Base-by-base conservation (phyloP, 805 yeast genomes). In the Suhomyces sp. region DNA sequence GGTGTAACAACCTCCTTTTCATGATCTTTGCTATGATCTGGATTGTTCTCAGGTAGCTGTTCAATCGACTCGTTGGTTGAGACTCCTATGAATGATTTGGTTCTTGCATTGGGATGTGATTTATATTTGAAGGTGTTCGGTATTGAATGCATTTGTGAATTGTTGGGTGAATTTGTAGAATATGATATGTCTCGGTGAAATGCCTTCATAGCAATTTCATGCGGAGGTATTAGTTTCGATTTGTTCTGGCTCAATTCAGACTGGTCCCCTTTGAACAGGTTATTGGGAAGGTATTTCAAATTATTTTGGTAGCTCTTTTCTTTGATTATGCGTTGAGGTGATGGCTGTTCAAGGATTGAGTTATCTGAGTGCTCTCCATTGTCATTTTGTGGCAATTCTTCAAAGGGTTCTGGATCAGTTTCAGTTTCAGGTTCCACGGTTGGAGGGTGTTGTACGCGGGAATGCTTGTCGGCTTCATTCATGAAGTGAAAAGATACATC, bases 61-160 rank as follows among this genome's bases (percentile, higher is more conserved):
- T 22, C 41, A 9, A 13, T 37, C 3, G 41, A 37, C 21, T 46
- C 41, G 41, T 33, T 19, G 6, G 51, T 43, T 9, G 52, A 35
- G 4, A 35, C 52, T 19, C 71, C 72, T 9, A 72, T 59, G n/a
- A 57, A 59, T 6, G 59, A 51, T 55, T 72, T 75, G 1, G 79
- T 70, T 50, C 63, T 68, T 20, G 79, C 79, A 53, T 73, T 75
- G 5, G 78, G 78, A 54, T 72, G 76, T n/a, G 75, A 67, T 55
- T 73, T 75, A 52, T 73, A 68, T 53, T 73, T 70, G 65, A 75
- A 75, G 1, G 79, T 75, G 51, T 75, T 75, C 20, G 79, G 78
- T 19, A 72, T 71, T 1, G 77, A 72, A 5, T 54, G 56, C 1
- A 63, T 44, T 3, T 60, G 63, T 22, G 60, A 56, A 25, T 17